Conservation (phyloP, 768 basidiomycete species). For the Lactarius tabidus region DNA sequence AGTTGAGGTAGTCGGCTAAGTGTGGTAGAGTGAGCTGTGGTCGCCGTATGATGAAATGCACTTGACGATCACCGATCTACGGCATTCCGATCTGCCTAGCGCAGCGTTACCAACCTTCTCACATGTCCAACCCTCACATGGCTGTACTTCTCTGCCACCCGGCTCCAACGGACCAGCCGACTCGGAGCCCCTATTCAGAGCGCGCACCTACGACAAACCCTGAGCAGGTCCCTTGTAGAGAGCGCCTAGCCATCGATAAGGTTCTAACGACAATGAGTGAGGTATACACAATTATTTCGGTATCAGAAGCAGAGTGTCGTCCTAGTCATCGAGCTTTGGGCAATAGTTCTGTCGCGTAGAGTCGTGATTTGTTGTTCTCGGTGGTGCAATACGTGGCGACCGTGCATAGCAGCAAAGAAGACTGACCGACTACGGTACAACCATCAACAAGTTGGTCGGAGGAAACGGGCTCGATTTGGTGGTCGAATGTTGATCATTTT, state of each 20-base stretch:
- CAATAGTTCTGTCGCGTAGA: not conserved
- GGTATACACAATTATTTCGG: not conserved
- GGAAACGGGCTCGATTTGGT: not conserved
- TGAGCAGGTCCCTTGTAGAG: not conserved
- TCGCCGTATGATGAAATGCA: not conserved
- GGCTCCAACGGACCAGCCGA: not conserved
- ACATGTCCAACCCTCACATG: too few species aligned
- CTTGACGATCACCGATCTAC: not conserved
- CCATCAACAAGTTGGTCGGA: not conserved
- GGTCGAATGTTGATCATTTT: not conserved
- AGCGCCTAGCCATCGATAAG: constrained; percentile 6
- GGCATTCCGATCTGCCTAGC: not conserved
- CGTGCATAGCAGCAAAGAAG: not conserved
- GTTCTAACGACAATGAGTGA: not conserved
- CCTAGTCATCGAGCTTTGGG: not conserved
- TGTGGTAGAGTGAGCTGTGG: not conserved
- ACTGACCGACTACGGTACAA: not conserved
- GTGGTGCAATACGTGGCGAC: not conserved
- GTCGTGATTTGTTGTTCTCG: not conserved
- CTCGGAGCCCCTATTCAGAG: not conserved
- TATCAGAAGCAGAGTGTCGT: not conserved
- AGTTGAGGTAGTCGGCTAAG: not conserved
- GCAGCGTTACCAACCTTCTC: too few species aligned
- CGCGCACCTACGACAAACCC: not conserved
- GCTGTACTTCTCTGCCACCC: not conserved